Percentiles rank a stretch among this genome's conserved stretches.
phyloP scores from a whole-genome alignment of 2,329 filamentous ascomycete genomes.

The Colletotrichum ledebouriae region DNA sequence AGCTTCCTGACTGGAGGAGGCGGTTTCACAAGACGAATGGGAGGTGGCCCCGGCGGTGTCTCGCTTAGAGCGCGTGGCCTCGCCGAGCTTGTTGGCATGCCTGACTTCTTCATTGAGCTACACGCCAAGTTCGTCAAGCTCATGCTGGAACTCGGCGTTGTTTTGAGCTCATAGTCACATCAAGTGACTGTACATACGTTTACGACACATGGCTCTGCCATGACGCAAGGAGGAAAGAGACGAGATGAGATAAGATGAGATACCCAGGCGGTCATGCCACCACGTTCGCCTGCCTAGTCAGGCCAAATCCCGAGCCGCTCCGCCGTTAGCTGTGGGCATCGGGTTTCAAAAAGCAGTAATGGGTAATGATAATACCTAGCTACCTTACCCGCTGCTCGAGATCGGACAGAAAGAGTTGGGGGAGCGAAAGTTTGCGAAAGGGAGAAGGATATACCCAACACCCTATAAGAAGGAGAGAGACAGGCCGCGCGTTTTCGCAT shows the following conservation, averaged over 20 bases:
- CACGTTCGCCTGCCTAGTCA: conserved; percentile 15
- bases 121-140: conserved; percentile 74
- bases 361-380: conserved; percentile 44
- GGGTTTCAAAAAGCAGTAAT: conserved; percentile 34
- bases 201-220: neutral
- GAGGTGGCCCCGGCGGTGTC: conserved; percentile 67
- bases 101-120: conserved; percentile 77
- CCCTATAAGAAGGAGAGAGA: neutral
- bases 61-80: conserved; percentile 71
- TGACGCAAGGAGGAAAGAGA: neutral
- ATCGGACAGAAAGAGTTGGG: conserved; percentile 4
- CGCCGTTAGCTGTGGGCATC: neutral
- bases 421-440: neutral
- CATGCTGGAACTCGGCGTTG: conserved; percentile 70
- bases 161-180: conserved; percentile 60
- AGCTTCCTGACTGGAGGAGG: conserved; percentile 70
- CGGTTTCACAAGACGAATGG: conserved; percentile 70
- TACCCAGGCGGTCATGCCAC: neutral
- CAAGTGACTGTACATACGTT: conserved; percentile 26
- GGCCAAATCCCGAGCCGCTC: neutral
- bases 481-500: neutral
- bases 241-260: neutral
- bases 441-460: conserved; percentile 37
- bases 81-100: conserved; percentile 74
- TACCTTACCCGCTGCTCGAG: conserved; percentile 27